Conservation (phyloP, 352 stramenopile species). For the Phytophthora litchii region DNA sequence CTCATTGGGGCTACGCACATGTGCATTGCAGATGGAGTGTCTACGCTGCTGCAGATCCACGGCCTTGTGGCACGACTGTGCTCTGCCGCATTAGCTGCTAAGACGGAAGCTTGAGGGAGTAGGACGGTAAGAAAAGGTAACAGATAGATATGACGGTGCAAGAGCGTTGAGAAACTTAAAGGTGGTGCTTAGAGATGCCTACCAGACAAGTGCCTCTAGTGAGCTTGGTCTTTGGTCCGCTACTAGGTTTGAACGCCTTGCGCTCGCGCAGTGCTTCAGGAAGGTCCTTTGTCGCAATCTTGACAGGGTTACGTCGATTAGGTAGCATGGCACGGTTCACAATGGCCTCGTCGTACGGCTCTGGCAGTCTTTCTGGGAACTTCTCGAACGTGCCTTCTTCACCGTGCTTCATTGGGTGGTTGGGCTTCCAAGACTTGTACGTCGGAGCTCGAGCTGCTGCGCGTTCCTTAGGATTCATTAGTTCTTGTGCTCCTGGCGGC, state of each 20-base stretch:
- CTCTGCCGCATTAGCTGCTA: conserved; percentile 38
- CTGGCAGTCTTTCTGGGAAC: conserved; percentile 65
- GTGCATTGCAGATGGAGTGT: conserved; percentile 93
- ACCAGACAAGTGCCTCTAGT: conserved; percentile 73
- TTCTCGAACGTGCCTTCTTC: conserved; percentile 73
- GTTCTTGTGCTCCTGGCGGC: conserved; percentile 52
- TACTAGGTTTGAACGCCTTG: conserved; percentile 71
- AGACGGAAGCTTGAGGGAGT: conserved; percentile 22
- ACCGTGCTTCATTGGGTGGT: conserved; percentile 66
- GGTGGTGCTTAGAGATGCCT: conserved; percentile 78
- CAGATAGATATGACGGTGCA: conserved; percentile 32
- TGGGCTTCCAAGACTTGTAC: conserved; percentile 75
- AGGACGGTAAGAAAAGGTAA: conserved; percentile 14
- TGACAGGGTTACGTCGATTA: conserved; percentile 69
- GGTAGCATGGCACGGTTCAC: conserved; percentile 80
- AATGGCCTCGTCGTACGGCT: conserved; percentile 77
- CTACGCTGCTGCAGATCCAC: conserved; percentile 94
- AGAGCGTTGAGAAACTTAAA: conserved; percentile 43
- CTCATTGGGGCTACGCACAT: conserved; percentile 92
- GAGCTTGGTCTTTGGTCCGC: conserved; percentile 75
- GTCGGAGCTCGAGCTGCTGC: conserved; percentile 52
- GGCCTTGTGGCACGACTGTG: conserved; percentile 90
- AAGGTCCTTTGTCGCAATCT: conserved; percentile 65
- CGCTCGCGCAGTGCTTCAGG: conserved; percentile 65
- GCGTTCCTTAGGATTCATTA: conserved; percentile 81